A percentile compares a stretch with the other conserved stretches of the same genome.
These are phyloP conservation scores for Monosporascus sp. DNA, from an alignment of 2,329 filamentous ascomycete genomes.

Conservation along the genomic window DNA sequence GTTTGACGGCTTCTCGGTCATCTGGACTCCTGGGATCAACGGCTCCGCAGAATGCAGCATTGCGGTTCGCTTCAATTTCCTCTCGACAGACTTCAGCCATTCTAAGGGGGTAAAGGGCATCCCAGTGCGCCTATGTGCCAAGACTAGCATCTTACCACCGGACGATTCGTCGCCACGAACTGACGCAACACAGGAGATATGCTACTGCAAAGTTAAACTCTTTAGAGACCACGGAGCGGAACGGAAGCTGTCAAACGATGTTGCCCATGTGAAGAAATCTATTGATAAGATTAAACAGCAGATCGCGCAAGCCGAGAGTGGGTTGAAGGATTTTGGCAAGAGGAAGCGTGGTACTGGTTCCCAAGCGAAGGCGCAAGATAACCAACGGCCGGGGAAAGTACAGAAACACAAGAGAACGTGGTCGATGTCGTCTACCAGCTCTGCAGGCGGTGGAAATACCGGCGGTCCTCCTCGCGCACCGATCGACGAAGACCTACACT, in stretches of 20 bases:
- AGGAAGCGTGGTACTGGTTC: conserved; percentile 50
- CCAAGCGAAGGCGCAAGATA: conserved; percentile 38
- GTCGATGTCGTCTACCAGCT: conserved; percentile 82
- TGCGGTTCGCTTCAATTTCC: conserved; percentile 93
- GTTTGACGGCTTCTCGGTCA: conserved; percentile 90
- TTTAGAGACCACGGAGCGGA: conserved; percentile 96
- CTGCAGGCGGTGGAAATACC: conserved; percentile 41
- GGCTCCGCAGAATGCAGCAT: conserved; percentile 73
- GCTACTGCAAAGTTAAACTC: conserved; percentile 94
- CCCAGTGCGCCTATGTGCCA: conserved; percentile 85
- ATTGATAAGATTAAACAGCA: conserved; percentile 96
- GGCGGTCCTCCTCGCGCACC: conserved; percentile 41
- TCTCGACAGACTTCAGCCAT: conserved; percentile 97
- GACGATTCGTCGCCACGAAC: conserved; percentile 43
- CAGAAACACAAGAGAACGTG: conserved; percentile 90
- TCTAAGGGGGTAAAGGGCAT: conserved; percentile 98
- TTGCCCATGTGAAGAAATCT: conserved; percentile 90
- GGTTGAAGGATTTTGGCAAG: conserved; percentile 62
- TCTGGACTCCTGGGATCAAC: conserved; percentile 72
- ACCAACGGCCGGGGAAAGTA: conserved; percentile 70
- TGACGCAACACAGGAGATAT: conserved; percentile 62
- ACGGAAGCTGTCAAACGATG: conserved; percentile 88
- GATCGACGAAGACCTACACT: conserved; percentile 70
- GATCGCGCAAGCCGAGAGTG: conserved; percentile 70
- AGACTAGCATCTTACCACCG: conserved; percentile 65